phyloP scores from a whole-genome alignment of 768 basidiomycete genomes.

The Neoboletus subvelutipes region DNA sequence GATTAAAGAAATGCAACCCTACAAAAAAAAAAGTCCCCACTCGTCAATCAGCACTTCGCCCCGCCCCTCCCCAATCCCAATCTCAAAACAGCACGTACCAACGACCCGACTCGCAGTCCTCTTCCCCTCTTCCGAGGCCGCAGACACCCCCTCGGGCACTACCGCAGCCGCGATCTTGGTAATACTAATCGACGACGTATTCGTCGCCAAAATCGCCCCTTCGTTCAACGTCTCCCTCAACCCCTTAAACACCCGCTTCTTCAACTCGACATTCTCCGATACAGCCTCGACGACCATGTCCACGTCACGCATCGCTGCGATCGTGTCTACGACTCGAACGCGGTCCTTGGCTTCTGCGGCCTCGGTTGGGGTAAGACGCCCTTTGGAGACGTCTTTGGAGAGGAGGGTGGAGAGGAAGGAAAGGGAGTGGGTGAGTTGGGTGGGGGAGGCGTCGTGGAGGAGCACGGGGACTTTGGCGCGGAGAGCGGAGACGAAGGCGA shows the following conservation, averaged over 20 bases:
- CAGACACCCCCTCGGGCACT: slow-evolving; percentile 53
- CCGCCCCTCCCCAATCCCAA: too few relatives aligned
- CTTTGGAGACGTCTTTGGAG: slow-evolving; percentile 87
- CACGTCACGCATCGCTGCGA: slow-evolving; percentile 68
- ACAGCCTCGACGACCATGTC: slow-evolving; percentile 96
- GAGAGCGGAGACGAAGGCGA: slow-evolving; percentile 83
- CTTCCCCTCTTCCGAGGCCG: slow-evolving; percentile 64
- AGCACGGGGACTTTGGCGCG: slow-evolving; percentile 84
- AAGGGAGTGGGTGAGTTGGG: slow-evolving; percentile 73
- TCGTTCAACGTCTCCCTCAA: slow-evolving; percentile 69
- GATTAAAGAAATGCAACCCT: slow-evolving; percentile 96
- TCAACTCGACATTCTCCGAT: slow-evolving; percentile 78
- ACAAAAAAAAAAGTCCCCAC: not conserved
- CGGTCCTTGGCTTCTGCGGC: slow-evolving; percentile 73
- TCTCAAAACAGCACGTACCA: slow-evolving; percentile 47
- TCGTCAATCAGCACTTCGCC: slow-evolving; percentile 1
- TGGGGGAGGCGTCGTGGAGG: slow-evolving; percentile 75
- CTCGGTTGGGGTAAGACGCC: slow-evolving; percentile 62
- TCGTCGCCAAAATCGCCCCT: slow-evolving; percentile 81
- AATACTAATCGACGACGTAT: slow-evolving; percentile 93
- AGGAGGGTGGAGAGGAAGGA: slow-evolving; percentile 78
- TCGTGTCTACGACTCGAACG: slow-evolving; percentile 58
- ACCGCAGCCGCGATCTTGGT: slow-evolving; percentile 90
- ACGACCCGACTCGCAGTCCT: slow-evolving; percentile 73
- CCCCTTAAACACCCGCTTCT: slow-evolving; percentile 70